Base-by-base conservation (phyloP, 108 stramenopile genomes). In the Parietichytrium sp. region DNA sequence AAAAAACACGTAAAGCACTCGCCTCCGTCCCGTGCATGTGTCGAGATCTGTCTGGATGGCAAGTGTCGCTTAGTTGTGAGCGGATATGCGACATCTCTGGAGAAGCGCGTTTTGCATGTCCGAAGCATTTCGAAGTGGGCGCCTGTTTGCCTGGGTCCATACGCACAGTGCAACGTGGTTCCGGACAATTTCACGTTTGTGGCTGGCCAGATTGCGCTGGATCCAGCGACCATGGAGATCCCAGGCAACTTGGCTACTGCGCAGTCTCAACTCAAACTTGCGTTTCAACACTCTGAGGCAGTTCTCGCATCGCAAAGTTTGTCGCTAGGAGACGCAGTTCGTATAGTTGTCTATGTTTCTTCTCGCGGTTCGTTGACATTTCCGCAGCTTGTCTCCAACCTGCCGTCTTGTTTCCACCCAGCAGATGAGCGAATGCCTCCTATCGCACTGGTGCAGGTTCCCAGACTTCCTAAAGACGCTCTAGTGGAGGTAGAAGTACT, bases 121-220 rank as follows among this genome's bases (percentile, higher is more conserved):
- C 95, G 94, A 77, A 95, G 95, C 20, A 88, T 95, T 25, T 95
- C 94, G 0, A 79, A 87, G 26, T 99, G 97, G 97, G 98, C 97
- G 4, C 98, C 98, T 4, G 93, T 96, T 3, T 98, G 97, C 89
- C 95, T 99, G 38, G 98, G 98, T 10, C 98, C 98, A 3, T 99
- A 99, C 87, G 90, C 92, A 55, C 98, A 99, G 87, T 94, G 93
- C 54, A 97, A 97, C 86, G 87, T 89, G 12, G 51, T 96, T 4
- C 86, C 91, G 29, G 91, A 91, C n/a, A 23, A 84, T 0, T 29
- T 96, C 53, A 88, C 90, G 6, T 93, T 96, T 36, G 42, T 97
- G 16, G 95, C 97, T 0, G 98, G 98, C 12, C 93, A 95, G 87
- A 96, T 98, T 80, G 95, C 94, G 3, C 88, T 98, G 54, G 85